Evolutionary conservation across 2,329 filamentous ascomycete species (phyloP), one percentile per base, ranked within the genome.

Genomic region (Alternaria burnsii): DNA sequence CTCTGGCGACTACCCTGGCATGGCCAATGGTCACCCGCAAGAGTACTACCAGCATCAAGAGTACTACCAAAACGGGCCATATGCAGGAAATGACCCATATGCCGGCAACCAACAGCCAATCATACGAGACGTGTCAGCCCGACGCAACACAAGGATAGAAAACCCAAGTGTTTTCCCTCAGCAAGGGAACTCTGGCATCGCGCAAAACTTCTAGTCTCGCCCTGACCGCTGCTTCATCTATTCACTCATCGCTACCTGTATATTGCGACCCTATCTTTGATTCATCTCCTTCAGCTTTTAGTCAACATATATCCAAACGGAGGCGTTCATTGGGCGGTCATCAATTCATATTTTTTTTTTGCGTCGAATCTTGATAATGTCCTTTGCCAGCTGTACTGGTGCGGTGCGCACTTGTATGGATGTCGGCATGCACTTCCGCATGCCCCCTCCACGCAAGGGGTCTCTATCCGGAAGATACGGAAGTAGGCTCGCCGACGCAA

Each of bases 71-170:
- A 73, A 76, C 59, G 84, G 84, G 8, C 84, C 85, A 0, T 89
- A 88, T 67, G 85, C 83, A 9, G 82, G 84, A 60, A 82, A 82
- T 52, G 80, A 81, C 4, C 87, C 86, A 65, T 84, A 83, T 40
- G 81, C 80, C 40, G 81, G 78, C 30, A 89, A 70, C 28, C 77
- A 82, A 58, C 90, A 91, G 73, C 93, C 95, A 1, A 87, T 99
- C 53, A 97, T 99, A 66, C 88, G 94, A 57, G 95, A 99, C 78
- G 95, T 98, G 67, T 90, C 91, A 65, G 95, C 95, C 28, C 86
- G 95, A 69, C 88, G 95, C 67, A 97, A 97, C 81, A 97, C 95
- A 12, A 88, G 94, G 63, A 98, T 99, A 73, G 94, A 98, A 82
- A 97, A 91, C 76, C 90, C 93, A 3, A 88, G 91, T 44, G 91